These are phyloP conservation scores for Chamaecyparis obtusa DNA, from an alignment of 75 land plant species.

Conservation along the genomic window DNA sequence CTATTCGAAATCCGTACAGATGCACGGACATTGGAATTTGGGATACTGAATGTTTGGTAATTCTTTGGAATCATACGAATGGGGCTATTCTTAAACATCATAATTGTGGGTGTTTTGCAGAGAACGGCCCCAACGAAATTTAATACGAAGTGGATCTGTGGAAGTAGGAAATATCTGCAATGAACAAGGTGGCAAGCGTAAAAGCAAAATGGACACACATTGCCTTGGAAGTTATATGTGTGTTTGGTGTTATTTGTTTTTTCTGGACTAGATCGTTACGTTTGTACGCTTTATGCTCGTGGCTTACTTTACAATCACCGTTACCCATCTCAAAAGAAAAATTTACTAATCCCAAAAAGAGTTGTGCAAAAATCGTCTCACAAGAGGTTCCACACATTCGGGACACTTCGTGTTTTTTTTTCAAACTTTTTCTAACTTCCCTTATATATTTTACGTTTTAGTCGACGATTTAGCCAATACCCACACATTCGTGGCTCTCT, in stretches of 20 bases:
- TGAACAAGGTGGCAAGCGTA: neutral
- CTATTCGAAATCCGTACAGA: neutral
- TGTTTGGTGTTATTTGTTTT: neutral
- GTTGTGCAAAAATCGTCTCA: too few species aligned
- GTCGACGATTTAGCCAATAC: too few species aligned
- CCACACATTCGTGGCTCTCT: too few species aligned
- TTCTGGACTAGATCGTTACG: too few species aligned
- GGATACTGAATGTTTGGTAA: neutral
- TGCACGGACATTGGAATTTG: neutral
- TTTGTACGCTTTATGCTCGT: too few species aligned
- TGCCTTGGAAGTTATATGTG: neutral
- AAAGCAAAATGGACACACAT: neutral
- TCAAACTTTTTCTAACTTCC: too few species aligned
- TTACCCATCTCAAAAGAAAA: too few species aligned
- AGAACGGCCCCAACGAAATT: neutral
- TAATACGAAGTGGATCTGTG: neutral
- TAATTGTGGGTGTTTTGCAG: neutral
- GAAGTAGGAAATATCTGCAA: neutral
- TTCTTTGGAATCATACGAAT: neutral
- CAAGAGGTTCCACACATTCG: too few species aligned
- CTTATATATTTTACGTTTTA: too few species aligned
- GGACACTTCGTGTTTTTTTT: too few species aligned
- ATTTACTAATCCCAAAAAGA: too few species aligned
- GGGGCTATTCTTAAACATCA: neutral
- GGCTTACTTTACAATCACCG: too few species aligned